Evolutionary conservation across 2,329 filamentous ascomycete genomes (phyloP).

Genomic region (Fusarium sp.): DNA sequence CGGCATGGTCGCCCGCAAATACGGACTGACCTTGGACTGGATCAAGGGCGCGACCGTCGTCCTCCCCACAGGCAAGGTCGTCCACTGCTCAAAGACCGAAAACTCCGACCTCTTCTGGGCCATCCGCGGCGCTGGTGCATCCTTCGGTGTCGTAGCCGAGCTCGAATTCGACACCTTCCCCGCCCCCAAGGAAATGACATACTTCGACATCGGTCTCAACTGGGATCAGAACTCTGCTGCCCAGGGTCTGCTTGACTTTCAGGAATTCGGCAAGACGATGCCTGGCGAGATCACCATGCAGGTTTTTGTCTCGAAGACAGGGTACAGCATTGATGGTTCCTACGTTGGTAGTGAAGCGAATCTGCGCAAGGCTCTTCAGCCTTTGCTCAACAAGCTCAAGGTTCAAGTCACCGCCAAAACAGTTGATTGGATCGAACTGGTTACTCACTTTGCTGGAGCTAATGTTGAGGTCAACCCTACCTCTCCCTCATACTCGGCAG

Average conservation of each 20-base stretch:
- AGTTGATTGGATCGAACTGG: constrained; percentile 45
- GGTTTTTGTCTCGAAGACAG: constrained; percentile 34
- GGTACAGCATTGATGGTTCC: constrained; percentile 46
- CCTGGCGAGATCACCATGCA: constrained; percentile 49
- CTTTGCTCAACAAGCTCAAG: constrained; percentile 35
- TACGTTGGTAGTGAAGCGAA: constrained; percentile 40
- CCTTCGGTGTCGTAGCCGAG: constrained; percentile 51
- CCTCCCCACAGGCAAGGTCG: constrained; percentile 45
- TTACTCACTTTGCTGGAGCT: constrained; percentile 43
- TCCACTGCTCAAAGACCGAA: constrained; percentile 44
- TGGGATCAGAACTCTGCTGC: constrained; percentile 41
- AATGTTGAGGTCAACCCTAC: constrained; percentile 42
- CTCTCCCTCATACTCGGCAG: constrained; percentile 40
- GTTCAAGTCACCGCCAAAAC: constrained; percentile 27
- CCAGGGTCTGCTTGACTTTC: constrained; percentile 42
- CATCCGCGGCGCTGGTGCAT: constrained; percentile 49
- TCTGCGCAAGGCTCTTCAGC: constrained; percentile 37
- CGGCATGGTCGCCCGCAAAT: constrained; percentile 50
- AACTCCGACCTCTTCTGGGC: constrained; percentile 50
- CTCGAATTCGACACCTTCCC: constrained; percentile 48
- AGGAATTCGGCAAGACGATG: constrained; percentile 48
- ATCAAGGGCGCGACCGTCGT: constrained; percentile 50
- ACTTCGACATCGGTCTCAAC: constrained; percentile 42
- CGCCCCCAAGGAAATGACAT: constrained; percentile 35
- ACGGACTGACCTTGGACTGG: constrained; percentile 49